Base-by-base conservation (phyloP, 2,329 filamentous ascomycete species). In the Trematosphaeria pertusa region DNA sequence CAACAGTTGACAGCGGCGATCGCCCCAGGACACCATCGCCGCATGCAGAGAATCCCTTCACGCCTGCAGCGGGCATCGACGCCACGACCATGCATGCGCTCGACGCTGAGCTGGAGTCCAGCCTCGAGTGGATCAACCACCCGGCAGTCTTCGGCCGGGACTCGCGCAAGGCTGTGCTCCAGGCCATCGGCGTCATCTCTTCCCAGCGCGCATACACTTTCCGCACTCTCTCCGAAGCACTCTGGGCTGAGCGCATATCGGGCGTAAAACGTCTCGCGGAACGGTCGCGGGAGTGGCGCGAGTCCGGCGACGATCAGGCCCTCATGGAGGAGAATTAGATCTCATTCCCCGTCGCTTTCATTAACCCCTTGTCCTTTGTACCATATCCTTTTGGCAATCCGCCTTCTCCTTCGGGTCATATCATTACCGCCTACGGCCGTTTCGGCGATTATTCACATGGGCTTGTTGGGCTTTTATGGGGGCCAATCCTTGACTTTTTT, bases 111-210 rank as follows among this genome's bases (percentile, higher is more conserved):
- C 82, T 99, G 24, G 91, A 96, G 69, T 84, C 89, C 24, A 90
- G 89, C 39, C 78, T 99, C 12, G 94, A 99, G 73, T 99, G 94
- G 94, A 97, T 99, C 72, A 91, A 88, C 67, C 94, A 99, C 65
- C 94, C 94, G 1, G 92, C 92, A 2, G 90, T 97, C 2, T 99
- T 99, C 69, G 87, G 89, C 7, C 86, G 94, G 28, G 94, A 99
- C 70, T 94, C 89, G 47, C 87, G 94, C 63, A 99, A 99, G 77
- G 91, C 93, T 4, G 92, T 99, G 2, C 80, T 99, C 18, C 94
- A 99, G 72, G 91, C 92, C 12, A 97, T 99, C 58, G 93, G 94
- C 5, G 92, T 97, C 52, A 97, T 99, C 61, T 94, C 89, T 65
- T 95, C 89, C 5, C 94, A 99, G 74, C 84, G 94, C 36, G 92